Evolutionary conservation across 345 rosid genomes (phyloP), one percentile per base, ranked within the genome.

Genomic region (Salix suchowensis): DNA sequence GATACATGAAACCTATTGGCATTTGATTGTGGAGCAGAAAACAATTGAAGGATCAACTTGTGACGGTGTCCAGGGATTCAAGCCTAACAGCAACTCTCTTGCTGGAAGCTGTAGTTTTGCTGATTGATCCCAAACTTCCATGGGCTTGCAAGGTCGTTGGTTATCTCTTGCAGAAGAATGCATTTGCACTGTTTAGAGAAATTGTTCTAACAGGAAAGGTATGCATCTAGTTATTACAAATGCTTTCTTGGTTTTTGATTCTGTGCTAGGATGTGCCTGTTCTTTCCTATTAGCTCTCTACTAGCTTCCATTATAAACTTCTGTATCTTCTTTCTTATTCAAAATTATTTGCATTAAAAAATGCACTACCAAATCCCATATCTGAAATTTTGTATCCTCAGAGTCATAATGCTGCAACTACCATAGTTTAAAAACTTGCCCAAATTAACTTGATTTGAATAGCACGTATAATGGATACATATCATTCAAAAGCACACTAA

Each of bases 91-190:
- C 88, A 67, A 75, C 85, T 74, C 73, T 88, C 70, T 85, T 96
- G 86, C 87, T 96, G 74, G 95, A 91, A 85, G 87, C 91, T 74
- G 82, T 89, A 68, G 80, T 82, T 54, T 71, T 87, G 73, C 84
- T 96, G 82, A 81, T 92, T 73, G 93, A 92, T 85, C 89, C 93
- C 79, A 87, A 86, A 86, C 89, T 88, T 81, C 99, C 98, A 67
- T 93, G 98, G 98, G 92, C 81, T 80, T 96, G 97, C 86, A 89
- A 91, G 86, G 72, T 85, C 65, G 89, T 89, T 42, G 84, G 88
- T 74, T 83, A 88, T 82, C 95, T 96, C 68, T 79, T 84, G 76
- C 86, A 86, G 80, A 87, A 83, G 81, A 87, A 89, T 44, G 81
- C 82, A 61, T 90, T 91, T 67, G 69, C 85, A 71, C 81, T 89